Percentiles rank a stretch among this genome's conserved stretches.
Evolutionary conservation across 2,329 filamentous ascomycete genomes (phyloP).

Genomic region (Clonostachys rhizophaga): DNA sequence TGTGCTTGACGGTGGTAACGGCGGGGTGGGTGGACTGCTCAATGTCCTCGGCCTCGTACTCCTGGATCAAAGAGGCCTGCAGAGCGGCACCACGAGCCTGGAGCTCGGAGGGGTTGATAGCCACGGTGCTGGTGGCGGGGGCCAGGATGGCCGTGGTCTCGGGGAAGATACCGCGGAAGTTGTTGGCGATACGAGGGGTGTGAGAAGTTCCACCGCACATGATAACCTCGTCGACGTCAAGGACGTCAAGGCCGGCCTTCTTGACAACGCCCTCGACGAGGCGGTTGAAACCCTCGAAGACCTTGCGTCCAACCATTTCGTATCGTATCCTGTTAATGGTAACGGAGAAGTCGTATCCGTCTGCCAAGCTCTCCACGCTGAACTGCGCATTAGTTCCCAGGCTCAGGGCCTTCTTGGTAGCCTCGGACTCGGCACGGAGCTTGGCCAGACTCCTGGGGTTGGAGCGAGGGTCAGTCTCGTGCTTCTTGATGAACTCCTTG

Average conservation of each 20-base stretch:
- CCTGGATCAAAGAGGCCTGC: slow-evolving; percentile 89
- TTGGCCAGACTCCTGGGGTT: slow-evolving; percentile 83
- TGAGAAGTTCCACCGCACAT: slow-evolving; percentile 89
- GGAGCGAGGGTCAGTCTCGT: slow-evolving; percentile 81
- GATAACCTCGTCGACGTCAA: slow-evolving; percentile 93
- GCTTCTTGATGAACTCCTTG: slow-evolving; percentile 98
- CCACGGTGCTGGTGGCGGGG: slow-evolving; percentile 69
- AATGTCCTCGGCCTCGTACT: slow-evolving; percentile 91
- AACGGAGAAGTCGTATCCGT: slow-evolving; percentile 85
- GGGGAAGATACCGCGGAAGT: slow-evolving; percentile 77
- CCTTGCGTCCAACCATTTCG: slow-evolving; percentile 81
- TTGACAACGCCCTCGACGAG: slow-evolving; percentile 80
- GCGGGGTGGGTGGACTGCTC: slow-evolving; percentile 94
- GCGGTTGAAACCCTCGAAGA: slow-evolving; percentile 83
- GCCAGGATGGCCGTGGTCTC: slow-evolving; percentile 74
- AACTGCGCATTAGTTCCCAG: slow-evolving; percentile 85
- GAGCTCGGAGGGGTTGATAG: slow-evolving; percentile 93
- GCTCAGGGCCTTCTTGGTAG: slow-evolving; percentile 86
- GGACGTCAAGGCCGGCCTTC: slow-evolving; percentile 87
- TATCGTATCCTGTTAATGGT: slow-evolving; percentile 93
- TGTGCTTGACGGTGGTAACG: slow-evolving; percentile 90
- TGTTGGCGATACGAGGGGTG: slow-evolving; percentile 85
- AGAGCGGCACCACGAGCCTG: slow-evolving; percentile 87
- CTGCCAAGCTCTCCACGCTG: slow-evolving; percentile 85
- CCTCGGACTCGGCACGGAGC: slow-evolving; percentile 85